phyloP scores from a whole-genome alignment of 2,329 filamentous ascomycete species.

The Cladophialophora bantiana region DNA sequence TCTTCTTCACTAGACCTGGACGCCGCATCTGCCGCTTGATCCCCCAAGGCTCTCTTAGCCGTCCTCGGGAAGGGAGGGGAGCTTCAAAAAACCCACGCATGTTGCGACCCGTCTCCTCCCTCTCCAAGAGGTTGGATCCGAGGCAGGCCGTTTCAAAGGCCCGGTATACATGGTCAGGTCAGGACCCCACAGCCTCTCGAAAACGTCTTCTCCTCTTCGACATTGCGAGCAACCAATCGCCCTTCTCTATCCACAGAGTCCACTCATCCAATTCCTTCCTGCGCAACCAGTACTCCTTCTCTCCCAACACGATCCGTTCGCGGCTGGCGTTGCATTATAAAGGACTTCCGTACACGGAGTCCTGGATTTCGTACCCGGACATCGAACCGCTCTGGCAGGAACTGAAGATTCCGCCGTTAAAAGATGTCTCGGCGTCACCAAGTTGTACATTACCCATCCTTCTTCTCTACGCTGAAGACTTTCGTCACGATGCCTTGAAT shows the following conservation, averaged over 20 bases:
- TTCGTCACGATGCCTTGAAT: neutral
- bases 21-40: neutral
- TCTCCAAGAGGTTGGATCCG: neutral
- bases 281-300: conserved; percentile 4
- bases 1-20: neutral
- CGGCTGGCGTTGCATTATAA: conserved; percentile 25
- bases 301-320: conserved; percentile 25
- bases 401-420: conserved; percentile 10
- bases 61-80: neutral
- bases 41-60: neutral
- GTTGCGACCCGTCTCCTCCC: neutral
- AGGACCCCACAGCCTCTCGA: neutral
- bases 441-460: conserved; percentile 21
- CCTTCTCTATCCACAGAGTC: conserved; percentile 3
- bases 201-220: conserved; percentile 21
- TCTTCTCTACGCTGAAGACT: conserved; percentile 6
- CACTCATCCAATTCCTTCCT: neutral
- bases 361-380: conserved; percentile 24
- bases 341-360: conserved; percentile 19
- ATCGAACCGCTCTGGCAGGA: conserved; percentile 19
- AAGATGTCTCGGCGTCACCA: neutral
- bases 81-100: neutral
- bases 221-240: conserved; percentile 9
- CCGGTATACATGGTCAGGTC: neutral
- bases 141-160: neutral